Evolutionary conservation across 2,329 filamentous ascomycete species (phyloP), one percentile per base, ranked within the genome.

Genomic region (Colletotrichum brevisporum): DNA sequence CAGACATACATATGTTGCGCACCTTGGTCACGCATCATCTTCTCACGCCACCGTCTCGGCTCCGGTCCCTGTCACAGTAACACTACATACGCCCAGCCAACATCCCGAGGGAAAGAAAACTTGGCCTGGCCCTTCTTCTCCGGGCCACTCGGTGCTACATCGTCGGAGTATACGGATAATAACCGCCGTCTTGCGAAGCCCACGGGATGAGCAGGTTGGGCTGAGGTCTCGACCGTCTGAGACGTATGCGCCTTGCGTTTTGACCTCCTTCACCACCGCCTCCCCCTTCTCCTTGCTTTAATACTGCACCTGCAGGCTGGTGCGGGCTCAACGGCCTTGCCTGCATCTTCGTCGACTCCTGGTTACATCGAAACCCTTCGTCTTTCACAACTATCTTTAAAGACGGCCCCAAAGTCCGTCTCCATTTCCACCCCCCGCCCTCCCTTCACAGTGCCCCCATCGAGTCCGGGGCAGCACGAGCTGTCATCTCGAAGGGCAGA

Each of bases 401-500:
- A 59, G 65, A 65, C 50, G 43, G 50, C 8, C 13, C 10, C n/a
- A 55, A 13, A 26, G n/a, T 36, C 39, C 59, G 26, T 45, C 21
- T 18, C 53, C n/a, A 15, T 21, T n/a, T n/a, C 27, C 48, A 9
- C 16, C 6, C 27, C n/a, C 12, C 36, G 15, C 4, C 39, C 26
- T 56, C n/a, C 45, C 36, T 26, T 41, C 36, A 36, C n/a, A n/a
- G n/a, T n/a, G n/a, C 12, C 59, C 47, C 12, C 48, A n/a, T 24
- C 48, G 16, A 57, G 52, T 31, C 54, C 16, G 52, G 58, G 39
- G 55, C 41, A 39, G 45, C 39, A 54, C 24, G 48, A 54, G 41
- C 54, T 54, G 55, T 24, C 61, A 60, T 69, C 55, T 51, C 16
- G 55, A 59, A 52, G 31, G 31, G 27, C 61, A 58, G 61, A 69